These are phyloP conservation scores for Penicillium parvum DNA, from an alignment of 495 filamentous ascomycete species.

Conservation along the genomic window DNA sequence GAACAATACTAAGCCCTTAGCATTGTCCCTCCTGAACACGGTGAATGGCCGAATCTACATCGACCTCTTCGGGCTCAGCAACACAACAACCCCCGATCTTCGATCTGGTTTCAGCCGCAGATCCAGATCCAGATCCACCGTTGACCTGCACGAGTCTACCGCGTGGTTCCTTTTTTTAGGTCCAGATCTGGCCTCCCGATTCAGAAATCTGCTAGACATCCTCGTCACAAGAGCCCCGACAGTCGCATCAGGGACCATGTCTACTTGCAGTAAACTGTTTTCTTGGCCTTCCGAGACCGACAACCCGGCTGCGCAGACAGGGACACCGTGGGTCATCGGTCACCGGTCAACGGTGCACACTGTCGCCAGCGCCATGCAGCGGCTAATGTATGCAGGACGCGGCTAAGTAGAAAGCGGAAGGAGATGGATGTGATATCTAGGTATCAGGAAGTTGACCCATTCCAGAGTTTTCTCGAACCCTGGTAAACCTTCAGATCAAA, in stretches of 20 bases:
- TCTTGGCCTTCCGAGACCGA: too few relatives aligned
- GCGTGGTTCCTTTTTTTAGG: conserved; percentile 20
- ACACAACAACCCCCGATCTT: too few relatives aligned
- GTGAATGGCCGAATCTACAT: not conserved
- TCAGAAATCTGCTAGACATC: conserved; percentile 6
- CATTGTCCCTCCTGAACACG: not conserved
- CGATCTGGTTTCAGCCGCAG: too few relatives aligned
- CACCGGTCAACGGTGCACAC: too few relatives aligned
- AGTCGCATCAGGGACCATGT: not conserved
- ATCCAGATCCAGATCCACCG: conserved; percentile 4
- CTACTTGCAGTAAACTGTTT: not conserved
- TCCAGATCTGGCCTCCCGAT: not conserved
- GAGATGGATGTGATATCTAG: too few relatives aligned
- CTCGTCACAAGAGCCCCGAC: not conserved
- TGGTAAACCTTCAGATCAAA: not conserved
- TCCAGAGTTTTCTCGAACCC: too few relatives aligned
- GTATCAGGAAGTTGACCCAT: too few relatives aligned
- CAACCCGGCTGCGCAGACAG: not conserved
- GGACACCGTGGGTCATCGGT: too few relatives aligned
- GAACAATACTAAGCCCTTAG: conserved; percentile 1
- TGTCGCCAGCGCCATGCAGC: too few relatives aligned
- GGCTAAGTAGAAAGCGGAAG: too few relatives aligned
- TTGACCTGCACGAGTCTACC: conserved; percentile 3
- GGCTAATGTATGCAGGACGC: too few relatives aligned
- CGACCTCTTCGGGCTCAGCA: not conserved